phyloP scores from a whole-genome alignment of 2,329 filamentous ascomycete species.

The Pseudogymnoascus sp. region DNA sequence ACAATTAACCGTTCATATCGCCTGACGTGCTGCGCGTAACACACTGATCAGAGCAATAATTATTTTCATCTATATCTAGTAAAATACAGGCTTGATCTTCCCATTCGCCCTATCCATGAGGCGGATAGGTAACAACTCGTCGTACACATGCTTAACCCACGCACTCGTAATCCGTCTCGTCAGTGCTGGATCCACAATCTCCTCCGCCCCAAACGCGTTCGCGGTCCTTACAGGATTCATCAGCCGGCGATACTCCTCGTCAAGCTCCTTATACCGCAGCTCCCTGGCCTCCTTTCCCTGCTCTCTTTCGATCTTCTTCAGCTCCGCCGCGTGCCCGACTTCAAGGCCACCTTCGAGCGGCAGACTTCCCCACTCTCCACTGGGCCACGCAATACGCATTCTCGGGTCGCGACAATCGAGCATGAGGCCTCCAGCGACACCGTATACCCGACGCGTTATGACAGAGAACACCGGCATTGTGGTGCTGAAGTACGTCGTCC shows the following conservation, averaged over 20 bases:
- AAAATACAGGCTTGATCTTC: conserved; percentile 36
- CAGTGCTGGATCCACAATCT: conserved; percentile 55
- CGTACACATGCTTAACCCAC: conserved; percentile 47
- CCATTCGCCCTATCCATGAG: conserved; percentile 31
- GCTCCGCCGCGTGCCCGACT: conserved; percentile 52
- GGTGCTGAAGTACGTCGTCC: conserved; percentile 53
- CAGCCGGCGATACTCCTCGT: conserved; percentile 50
- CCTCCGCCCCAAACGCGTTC: conserved; percentile 55
- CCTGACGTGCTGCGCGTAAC: background rate
- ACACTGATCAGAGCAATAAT: background rate
- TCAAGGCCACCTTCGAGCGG: conserved; percentile 58
- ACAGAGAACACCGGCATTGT: conserved; percentile 56
- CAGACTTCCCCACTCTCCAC: conserved; percentile 53
- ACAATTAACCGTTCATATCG: background rate
- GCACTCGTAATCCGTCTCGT: conserved; percentile 47
- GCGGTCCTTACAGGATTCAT: conserved; percentile 60
- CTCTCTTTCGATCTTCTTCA: conserved; percentile 44
- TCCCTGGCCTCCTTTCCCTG: conserved; percentile 39
- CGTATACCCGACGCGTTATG: conserved; percentile 52
- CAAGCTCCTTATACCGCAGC: conserved; percentile 42
- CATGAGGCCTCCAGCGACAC: conserved; percentile 58
- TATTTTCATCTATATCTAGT: conserved; percentile 12
- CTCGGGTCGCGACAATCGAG: conserved; percentile 52
- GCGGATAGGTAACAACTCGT: conserved; percentile 20
- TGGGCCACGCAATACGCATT: conserved; percentile 56